Evolutionary conservation across 306 rosid genomes (phyloP).

Genomic region (Casuarina cunninghamiana): DNA sequence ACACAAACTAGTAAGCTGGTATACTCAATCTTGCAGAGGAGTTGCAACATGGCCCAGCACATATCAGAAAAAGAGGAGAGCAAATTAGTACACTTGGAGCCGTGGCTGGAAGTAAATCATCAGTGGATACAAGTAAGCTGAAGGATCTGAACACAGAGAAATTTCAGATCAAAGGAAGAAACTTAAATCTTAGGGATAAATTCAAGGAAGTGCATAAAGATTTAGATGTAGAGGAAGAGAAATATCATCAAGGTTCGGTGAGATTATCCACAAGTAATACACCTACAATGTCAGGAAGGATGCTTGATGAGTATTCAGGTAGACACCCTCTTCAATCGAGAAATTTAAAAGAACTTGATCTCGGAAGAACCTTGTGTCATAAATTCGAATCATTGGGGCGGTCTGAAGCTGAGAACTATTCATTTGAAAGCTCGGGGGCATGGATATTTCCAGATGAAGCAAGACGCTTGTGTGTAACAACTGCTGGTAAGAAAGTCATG

Average conservation of each 20-base stretch:
- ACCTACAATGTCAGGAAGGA: constrained; percentile 31
- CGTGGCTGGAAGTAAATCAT: constrained; percentile 14
- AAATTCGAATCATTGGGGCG: constrained; percentile 23
- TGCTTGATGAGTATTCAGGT: constrained; percentile 24
- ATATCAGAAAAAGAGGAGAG: constrained; percentile 21
- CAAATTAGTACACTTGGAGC: constrained; percentile 19
- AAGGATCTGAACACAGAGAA: constrained; percentile 29
- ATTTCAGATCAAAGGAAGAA: constrained; percentile 23
- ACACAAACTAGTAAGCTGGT: constrained; percentile 18
- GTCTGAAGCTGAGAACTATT: constrained; percentile 20
- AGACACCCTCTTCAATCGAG: constrained; percentile 24
- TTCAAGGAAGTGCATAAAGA: constrained; percentile 24
- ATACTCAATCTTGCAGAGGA: constrained; percentile 19
- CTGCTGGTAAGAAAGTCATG: constrained; percentile 47
- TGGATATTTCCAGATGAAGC: constrained; percentile 60
- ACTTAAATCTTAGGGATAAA: constrained; percentile 24
- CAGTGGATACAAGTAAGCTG: constrained; percentile 15
- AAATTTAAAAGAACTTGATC: constrained; percentile 16
- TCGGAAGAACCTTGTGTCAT: constrained; percentile 33
- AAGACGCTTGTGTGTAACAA: constrained; percentile 50
- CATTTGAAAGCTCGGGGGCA: constrained; percentile 42
- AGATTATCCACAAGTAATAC: constrained; percentile 26
- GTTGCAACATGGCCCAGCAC: constrained; percentile 17
- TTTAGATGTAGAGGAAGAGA: constrained; percentile 34
- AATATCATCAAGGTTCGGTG: constrained; percentile 22